Base-by-base conservation (phyloP, 1,139 yeast species). In the Diutina neorugosa region DNA sequence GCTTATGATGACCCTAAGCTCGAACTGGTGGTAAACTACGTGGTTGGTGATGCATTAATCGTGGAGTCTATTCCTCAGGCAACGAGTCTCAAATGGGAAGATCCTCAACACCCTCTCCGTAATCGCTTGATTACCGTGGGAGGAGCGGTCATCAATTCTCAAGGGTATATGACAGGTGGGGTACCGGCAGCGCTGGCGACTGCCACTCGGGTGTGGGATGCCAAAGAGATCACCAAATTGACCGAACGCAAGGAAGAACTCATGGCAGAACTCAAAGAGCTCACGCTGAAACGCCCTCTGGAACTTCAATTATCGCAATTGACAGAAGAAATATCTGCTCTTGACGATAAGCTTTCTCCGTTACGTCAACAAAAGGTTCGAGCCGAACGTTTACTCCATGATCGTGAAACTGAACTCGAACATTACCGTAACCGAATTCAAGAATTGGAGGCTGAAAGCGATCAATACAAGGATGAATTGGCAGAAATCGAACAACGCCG, bases 131-230 rank as follows among this genome's bases (percentile, higher is more conserved):
- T 91, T 1, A 81, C 96, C 0, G 62, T 88, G 9, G 90, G 89
- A 52, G 98, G 98, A 0, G 80, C 95, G 0, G 73, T 90, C 40
- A 86, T 93, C 54, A 93, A 89, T 63, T 82, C 80, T 61, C 84
- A 93, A 11, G 96, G 96, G 8, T 73, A 90, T 51, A 88, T 93
- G 95, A 86, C 98, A 14, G 98, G 97, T 67, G 98, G 98, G 58
- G 67, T 68, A 61, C 62, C 70, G 70, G 48, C 70, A 60, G 60
- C 75, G 66, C 69, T 68, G 47, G 62, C 67, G 3, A 60, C 64
- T 16, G 63, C 67, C 0, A 56, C 61, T 3, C 44, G 65, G 55
- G 76, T 80, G 59, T 89, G 96, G 96, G 90, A 84, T 62, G 88
- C 85, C 61, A 77, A 79, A 53, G 90, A 86, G 59, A 79, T 82